Evolutionary conservation across 2,329 filamentous ascomycete species (phyloP).

Genomic region (Scolecobasidium constrictum): DNA sequence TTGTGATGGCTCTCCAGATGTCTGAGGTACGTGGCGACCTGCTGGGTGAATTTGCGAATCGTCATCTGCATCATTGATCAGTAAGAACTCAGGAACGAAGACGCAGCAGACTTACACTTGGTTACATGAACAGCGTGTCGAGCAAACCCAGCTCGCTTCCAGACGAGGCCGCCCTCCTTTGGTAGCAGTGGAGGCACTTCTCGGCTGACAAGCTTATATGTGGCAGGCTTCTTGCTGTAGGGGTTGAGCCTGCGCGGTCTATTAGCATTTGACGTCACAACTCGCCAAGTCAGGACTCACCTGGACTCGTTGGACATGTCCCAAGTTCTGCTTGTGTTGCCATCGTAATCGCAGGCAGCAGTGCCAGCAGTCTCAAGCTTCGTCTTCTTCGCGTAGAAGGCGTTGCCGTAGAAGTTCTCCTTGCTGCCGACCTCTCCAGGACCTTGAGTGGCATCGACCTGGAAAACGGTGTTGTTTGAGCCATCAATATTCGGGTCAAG

Average conservation of each 20-base stretch:
- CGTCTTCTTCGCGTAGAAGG: constrained; percentile 76
- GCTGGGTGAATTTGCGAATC: constrained; percentile 79
- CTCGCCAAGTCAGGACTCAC: too few species aligned
- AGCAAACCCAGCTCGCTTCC: constrained; percentile 83
- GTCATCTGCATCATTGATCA: constrained; percentile 41
- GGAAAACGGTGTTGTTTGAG: constrained; percentile 71
- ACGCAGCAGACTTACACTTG: constrained; percentile 51
- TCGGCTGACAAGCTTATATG: constrained; percentile 81
- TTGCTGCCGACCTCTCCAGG: constrained; percentile 65
- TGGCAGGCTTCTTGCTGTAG: constrained; percentile 72
- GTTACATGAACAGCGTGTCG: constrained; percentile 82
- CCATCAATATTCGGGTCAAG: constrained; percentile 83
- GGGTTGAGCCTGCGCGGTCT: constrained; percentile 76
- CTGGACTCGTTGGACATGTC: constrained; percentile 82
- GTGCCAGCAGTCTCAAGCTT: constrained; percentile 61
- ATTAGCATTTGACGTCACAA: too few species aligned
- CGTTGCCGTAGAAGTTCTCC: constrained; percentile 84
- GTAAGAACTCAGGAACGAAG: constrained; percentile 1
- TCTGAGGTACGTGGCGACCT: constrained; percentile 79
- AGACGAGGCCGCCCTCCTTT: constrained; percentile 70
- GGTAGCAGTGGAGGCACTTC: constrained; percentile 72
- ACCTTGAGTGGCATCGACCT: constrained; percentile 63
- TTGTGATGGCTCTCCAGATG: constrained; percentile 63
- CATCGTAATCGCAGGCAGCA: constrained; percentile 70
- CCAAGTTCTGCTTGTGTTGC: constrained; percentile 71